phyloP scores from a whole-genome alignment of 2,329 filamentous ascomycete species.

The Pyrenophora tritici-repentis region DNA sequence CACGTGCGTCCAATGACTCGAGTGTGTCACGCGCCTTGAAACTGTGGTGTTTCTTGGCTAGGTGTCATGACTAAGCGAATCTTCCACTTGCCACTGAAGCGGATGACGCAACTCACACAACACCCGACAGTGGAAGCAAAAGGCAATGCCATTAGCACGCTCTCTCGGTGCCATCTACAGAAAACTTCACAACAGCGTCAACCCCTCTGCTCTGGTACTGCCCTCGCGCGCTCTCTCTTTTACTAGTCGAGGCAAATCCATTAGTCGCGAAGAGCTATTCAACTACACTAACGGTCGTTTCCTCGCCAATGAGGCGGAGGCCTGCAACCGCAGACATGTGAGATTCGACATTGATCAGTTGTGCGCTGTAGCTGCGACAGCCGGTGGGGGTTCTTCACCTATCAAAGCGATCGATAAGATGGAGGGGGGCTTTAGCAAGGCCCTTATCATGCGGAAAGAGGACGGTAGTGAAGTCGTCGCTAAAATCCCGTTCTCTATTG shows the following conservation, averaged over 20 bases:
- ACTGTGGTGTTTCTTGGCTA: too few relatives aligned
- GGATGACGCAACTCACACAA: too few relatives aligned
- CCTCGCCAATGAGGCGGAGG: slow-evolving; percentile 33
- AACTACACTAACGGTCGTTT: slow-evolving; percentile 37
- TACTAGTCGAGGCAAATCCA: not conserved
- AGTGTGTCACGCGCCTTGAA: too few relatives aligned
- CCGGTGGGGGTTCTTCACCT: slow-evolving; percentile 22
- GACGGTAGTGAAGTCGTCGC: slow-evolving; percentile 23
- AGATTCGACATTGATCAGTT: slow-evolving; percentile 38
- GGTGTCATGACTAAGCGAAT: too few relatives aligned
- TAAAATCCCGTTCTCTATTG: slow-evolving; percentile 36
- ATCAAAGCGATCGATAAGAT: slow-evolving; percentile 40
- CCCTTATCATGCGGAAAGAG: slow-evolving; percentile 31
- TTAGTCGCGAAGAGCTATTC: slow-evolving; percentile 28
- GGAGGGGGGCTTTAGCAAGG: slow-evolving; percentile 43
- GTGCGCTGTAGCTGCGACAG: slow-evolving; percentile 30
- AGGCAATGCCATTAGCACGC: too few relatives aligned
- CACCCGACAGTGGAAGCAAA: too few relatives aligned
- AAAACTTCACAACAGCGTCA: too few relatives aligned
- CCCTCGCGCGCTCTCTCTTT: too few relatives aligned
- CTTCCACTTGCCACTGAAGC: too few relatives aligned
- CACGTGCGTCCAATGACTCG: too few relatives aligned
- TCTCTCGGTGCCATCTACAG: too few relatives aligned
- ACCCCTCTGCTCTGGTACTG: too few relatives aligned
- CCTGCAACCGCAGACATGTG: slow-evolving; percentile 30